Percentiles rank a stretch among this genome's conserved stretches.
phyloP scores from a whole-genome alignment of 1,284 basidiomycete genomes.

The Phylloporus gajari region DNA sequence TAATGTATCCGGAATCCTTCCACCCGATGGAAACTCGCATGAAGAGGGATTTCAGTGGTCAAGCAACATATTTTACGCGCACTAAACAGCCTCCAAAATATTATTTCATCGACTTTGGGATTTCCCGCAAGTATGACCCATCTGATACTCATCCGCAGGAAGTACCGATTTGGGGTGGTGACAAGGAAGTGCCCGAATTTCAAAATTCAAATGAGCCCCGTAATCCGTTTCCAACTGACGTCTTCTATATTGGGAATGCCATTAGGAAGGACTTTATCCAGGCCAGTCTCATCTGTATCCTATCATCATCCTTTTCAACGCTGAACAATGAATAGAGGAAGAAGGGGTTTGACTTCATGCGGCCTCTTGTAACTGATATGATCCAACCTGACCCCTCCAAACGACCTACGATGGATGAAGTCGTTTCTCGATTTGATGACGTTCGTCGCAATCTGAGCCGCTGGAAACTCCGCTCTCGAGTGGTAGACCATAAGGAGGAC shows the following conservation, averaged over 20 bases:
- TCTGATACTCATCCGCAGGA: neutral
- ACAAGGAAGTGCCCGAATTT: constrained; percentile 1
- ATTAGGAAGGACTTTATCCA: neutral
- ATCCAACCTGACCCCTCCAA: neutral
- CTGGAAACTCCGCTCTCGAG: constrained; percentile 9
- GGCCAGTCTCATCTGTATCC: neutral
- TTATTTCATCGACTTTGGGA: constrained; percentile 1
- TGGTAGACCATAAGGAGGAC: constrained; percentile 17
- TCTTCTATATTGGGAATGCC: neutral
- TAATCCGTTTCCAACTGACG: neutral
- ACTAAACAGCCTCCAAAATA: neutral
- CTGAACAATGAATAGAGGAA: neutral
- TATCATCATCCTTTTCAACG: neutral
- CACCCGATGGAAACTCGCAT: too few species aligned
- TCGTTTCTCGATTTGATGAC: neutral
- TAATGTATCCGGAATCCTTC: too few species aligned
- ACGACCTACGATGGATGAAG: constrained; percentile 9
- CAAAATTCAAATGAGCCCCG: neutral
- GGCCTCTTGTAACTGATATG: neutral
- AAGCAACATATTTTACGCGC: constrained; percentile 5
- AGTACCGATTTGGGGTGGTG: neutral
- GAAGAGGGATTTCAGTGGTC: too few species aligned
- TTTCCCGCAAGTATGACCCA: neutral
- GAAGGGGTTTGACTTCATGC: constrained; percentile 3
- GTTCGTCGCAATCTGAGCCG: neutral